Base-by-base conservation (phyloP, 371 early-diverging fungal genomes). In the Batrachochytrium dendrobatidis region DNA sequence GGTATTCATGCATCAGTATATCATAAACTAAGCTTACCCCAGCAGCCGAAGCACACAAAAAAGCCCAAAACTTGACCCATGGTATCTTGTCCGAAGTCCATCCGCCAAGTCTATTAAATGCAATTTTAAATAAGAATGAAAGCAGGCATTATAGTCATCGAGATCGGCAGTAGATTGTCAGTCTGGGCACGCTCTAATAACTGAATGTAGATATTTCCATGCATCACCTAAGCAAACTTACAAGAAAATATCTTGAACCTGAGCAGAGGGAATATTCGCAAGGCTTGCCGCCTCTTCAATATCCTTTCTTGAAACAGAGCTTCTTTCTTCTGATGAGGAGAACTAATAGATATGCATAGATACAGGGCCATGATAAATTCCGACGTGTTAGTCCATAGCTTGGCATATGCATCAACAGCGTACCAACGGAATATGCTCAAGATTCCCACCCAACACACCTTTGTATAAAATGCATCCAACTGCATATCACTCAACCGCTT, bases 51-150 rank as follows among this genome's bases (percentile, higher is more conserved):
- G 75, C 70, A 18, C 64, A 68, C 0, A 73, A 55, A 26, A 77
- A 49, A 12, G 74, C 63, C 78, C 78, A 77, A 56, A 73, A 73
- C 44, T 68, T 64, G 31, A 72, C n/a, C 78, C 78, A 77, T 2
- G 73, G 71, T 31, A 73, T 58, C 31, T 60, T 60, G 26, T 73
- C 73, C 20, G 60, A 55, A 3, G 31, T 49, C 78, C 78, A 75
- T 17, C 59, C 62, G 1, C 75, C 72, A 28, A 71, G 45, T 1
- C 73, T 75, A 50, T 10, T 3, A 5, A 12, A 30, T 33, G 34
- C 34, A 53, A 18, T 8, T 18, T 3, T 26, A 18, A 43, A 60
- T 4, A 33, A 24, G 8, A 60, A 17, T 54, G 22, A 50, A 20
- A 39, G 39, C 39, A 39, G 39, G 39, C 39, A 39, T 20, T 20